Evolutionary conservation across 495 filamentous ascomycete genomes (phyloP).

Genomic region (Friedmanniomyces simplex): DNA sequence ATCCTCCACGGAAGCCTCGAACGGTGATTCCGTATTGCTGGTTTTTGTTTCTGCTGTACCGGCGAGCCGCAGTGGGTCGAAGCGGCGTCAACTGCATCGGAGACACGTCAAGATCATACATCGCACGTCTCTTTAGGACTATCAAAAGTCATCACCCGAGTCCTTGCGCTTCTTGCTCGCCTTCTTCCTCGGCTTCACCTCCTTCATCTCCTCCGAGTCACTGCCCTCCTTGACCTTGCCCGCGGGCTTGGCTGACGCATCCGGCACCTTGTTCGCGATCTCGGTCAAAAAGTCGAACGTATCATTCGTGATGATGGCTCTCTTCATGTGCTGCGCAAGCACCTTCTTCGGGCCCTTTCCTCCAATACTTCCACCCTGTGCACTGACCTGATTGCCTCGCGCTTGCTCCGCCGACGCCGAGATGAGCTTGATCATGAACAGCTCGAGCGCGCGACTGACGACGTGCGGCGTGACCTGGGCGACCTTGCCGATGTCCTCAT

Average conservation of each 20-base stretch:
- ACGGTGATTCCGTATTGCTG: neutral
- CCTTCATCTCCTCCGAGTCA: slow-evolving; percentile 16
- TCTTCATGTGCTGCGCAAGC: slow-evolving; percentile 80
- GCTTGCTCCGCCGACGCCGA: slow-evolving; percentile 15
- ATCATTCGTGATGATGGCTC: slow-evolving; percentile 71
- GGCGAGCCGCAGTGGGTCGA: neutral
- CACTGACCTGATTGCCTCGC: neutral
- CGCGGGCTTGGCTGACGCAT: slow-evolving; percentile 47
- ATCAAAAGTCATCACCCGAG: slow-evolving; percentile 1
- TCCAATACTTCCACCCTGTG: slow-evolving; percentile 1
- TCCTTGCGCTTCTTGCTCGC: slow-evolving; percentile 18
- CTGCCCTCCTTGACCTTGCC: slow-evolving; percentile 9
- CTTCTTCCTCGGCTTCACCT: slow-evolving; percentile 8
- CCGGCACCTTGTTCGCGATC: slow-evolving; percentile 79
- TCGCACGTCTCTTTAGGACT: neutral
- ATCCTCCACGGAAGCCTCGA: too few species aligned
- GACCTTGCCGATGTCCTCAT: slow-evolving; percentile 98
- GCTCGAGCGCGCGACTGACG: slow-evolving; percentile 90
- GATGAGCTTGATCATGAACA: slow-evolving; percentile 94
- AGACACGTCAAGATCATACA: too few species aligned
- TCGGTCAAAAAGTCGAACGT: slow-evolving; percentile 87
- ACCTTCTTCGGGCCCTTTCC: slow-evolving; percentile 48
- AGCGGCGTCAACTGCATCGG: too few species aligned
- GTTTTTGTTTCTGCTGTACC: neutral
- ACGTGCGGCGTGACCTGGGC: slow-evolving; percentile 92